Conservation (phyloP, 306 rosid species). For the Pueraria montana region DNA sequence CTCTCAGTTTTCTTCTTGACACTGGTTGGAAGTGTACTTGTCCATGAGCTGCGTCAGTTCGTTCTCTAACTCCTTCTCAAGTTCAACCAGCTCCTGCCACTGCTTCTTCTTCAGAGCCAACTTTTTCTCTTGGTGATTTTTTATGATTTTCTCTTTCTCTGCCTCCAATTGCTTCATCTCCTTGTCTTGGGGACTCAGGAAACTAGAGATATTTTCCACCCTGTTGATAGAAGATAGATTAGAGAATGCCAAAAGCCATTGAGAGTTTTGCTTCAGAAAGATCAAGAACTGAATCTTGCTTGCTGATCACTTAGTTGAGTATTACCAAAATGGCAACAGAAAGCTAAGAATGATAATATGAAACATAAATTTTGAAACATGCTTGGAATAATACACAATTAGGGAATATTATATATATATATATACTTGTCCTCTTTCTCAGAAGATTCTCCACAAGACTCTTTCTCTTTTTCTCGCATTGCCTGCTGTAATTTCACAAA, state of each 20-base stretch:
- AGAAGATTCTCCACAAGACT: conserved; percentile 20
- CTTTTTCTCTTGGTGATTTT: conserved; percentile 43
- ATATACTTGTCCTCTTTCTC: conserved; percentile 40
- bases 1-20: conserved; percentile 29
- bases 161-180: conserved; percentile 47
- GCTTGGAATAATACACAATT: neutral
- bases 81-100: conserved; percentile 51
- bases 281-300: conserved; percentile 34
- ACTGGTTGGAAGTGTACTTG: conserved; percentile 24
- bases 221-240: neutral
- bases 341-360: neutral
- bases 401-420: conserved; percentile 47
- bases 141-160: conserved; percentile 41
- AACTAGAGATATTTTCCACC: conserved; percentile 39
- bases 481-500: conserved; percentile 46
- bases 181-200: conserved; percentile 35
- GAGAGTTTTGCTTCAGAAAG: conserved; percentile 18
- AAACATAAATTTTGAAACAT: neutral
- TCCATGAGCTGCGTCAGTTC: conserved; percentile 52
- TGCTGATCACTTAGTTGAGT: neutral
- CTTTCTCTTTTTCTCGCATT: conserved; percentile 18
- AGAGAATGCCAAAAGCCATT: neutral
- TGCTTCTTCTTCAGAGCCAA: conserved; percentile 50
- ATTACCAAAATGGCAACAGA: conserved; percentile 18
- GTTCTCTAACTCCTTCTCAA: conserved; percentile 53